Evolutionary conservation across 129 eudicot species (phyloP).

Genomic region (Artemisia tridentata): DNA sequence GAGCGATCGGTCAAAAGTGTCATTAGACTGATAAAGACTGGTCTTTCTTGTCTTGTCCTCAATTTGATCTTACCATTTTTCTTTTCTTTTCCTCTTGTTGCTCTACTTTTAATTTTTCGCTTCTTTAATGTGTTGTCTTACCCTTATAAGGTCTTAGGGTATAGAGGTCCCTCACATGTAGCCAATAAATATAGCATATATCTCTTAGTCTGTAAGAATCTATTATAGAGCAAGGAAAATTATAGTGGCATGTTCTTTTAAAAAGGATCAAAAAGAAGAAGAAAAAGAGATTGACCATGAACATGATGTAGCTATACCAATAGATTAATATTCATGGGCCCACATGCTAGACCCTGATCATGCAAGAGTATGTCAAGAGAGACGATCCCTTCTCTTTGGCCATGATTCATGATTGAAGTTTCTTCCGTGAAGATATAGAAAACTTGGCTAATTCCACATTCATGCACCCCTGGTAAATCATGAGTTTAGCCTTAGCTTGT

Average conservation of each 20-base stretch:
- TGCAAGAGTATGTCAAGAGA: conserved; percentile 11
- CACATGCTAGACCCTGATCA: conserved; percentile 25
- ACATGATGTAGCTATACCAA: conserved; percentile 21
- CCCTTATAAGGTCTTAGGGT: conserved; percentile 30
- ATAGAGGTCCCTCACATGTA: conserved; percentile 38
- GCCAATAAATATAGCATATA: conserved; percentile 41
- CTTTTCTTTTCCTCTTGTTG: conserved; percentile 28
- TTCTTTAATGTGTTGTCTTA: conserved; percentile 30
- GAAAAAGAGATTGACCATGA: conserved; percentile 24
- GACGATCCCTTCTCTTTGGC: too few relatives aligned
- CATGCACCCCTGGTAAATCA: conserved; percentile 5
- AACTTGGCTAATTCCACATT: neutral
- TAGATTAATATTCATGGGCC: conserved; percentile 23
- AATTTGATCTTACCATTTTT: conserved; percentile 34
- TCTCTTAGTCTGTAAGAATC: conserved; percentile 27
- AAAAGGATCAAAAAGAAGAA: conserved; percentile 16
- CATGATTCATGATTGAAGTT: conserved; percentile 18
- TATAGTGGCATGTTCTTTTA: conserved; percentile 25
- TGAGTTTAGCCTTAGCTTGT: conserved; percentile 1
- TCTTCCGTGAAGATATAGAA: conserved; percentile 10
- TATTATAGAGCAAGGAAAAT: conserved; percentile 24
- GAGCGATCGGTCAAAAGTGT: conserved; percentile 73
- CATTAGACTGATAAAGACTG: conserved; percentile 60
- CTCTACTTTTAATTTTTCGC: conserved; percentile 20
- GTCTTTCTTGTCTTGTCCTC: conserved; percentile 75